Evolutionary conservation across 305 asterid genomes (phyloP).

Genomic region (Fraxinus floribunda): DNA sequence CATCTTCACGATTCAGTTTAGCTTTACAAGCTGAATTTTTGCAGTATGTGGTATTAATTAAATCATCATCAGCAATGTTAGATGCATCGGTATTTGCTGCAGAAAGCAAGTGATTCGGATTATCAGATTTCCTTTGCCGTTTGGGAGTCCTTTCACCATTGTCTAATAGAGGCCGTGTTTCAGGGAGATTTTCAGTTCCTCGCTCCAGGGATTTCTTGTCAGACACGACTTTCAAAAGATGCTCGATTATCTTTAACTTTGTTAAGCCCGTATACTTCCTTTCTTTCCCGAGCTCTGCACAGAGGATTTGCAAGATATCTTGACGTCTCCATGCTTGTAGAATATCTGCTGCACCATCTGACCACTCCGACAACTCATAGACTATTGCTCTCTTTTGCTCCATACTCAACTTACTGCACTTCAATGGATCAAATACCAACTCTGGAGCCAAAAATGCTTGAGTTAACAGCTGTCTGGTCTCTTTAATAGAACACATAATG

Average conservation of each 20-base stretch:
- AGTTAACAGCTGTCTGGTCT: neutral
- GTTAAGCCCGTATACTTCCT: conserved; percentile 93
- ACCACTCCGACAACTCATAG: conserved; percentile 66
- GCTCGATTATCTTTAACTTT: conserved; percentile 79
- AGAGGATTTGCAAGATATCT: conserved; percentile 81
- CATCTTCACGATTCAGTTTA: conserved; percentile 42
- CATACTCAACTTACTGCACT: conserved; percentile 70
- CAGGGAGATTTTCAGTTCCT: conserved; percentile 36
- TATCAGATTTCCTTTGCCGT: conserved; percentile 69
- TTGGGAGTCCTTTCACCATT: conserved; percentile 55
- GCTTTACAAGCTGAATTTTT: conserved; percentile 92
- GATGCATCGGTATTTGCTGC: conserved; percentile 32
- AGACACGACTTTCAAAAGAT: conserved; percentile 61
- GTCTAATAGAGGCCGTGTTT: conserved; percentile 42
- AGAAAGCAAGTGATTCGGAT: conserved; percentile 37
- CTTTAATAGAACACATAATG: neutral
- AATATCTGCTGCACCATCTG: conserved; percentile 67
- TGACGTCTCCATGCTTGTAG: conserved; percentile 92
- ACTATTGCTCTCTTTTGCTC: conserved; percentile 76
- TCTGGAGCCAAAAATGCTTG: conserved; percentile 38
- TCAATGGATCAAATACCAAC: conserved; percentile 60
- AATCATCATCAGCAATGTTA: conserved; percentile 31
- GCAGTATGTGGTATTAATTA: conserved; percentile 44
- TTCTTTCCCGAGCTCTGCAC: conserved; percentile 91
- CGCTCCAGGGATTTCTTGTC: conserved; percentile 58